Evolutionary conservation across 495 filamentous ascomycete genomes (phyloP).

Genomic region (Penicillium bovifimosum): DNA sequence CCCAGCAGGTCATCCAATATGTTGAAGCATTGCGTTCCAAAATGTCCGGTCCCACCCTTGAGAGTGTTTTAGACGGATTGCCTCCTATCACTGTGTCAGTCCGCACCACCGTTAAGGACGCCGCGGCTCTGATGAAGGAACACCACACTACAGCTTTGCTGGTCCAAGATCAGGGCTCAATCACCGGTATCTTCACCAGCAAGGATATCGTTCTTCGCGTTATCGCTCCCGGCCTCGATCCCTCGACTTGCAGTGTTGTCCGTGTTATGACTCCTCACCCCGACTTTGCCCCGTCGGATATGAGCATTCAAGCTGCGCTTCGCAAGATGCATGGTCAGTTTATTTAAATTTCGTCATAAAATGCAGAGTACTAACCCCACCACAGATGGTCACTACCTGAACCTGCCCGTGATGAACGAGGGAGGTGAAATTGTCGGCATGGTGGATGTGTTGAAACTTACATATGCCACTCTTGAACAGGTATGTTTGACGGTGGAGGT

Average conservation of each 20-base stretch:
- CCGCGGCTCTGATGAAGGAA: slow-evolving; percentile 92
- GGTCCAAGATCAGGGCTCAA: slow-evolving; percentile 93
- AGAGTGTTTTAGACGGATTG: slow-evolving; percentile 85
- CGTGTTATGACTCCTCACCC: slow-evolving; percentile 98
- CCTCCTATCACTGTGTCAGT: slow-evolving; percentile 94
- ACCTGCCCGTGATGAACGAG: slow-evolving; percentile 97
- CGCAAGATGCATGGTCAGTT: slow-evolving; percentile 96
- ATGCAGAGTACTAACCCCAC: slow-evolving; percentile 11
- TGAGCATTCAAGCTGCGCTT: slow-evolving; percentile 96
- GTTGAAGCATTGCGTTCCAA: slow-evolving; percentile 91
- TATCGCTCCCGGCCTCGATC: slow-evolving; percentile 93
- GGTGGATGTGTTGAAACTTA: slow-evolving; percentile 97
- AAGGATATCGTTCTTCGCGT: slow-evolving; percentile 98
- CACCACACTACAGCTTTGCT: slow-evolving; percentile 95
- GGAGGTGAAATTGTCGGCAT: slow-evolving; percentile 96
- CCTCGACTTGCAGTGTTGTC: slow-evolving; percentile 91
- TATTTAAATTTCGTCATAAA: neutral
- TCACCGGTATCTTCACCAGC: slow-evolving; percentile 98
- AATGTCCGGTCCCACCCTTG: slow-evolving; percentile 96
- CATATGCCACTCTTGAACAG: slow-evolving; percentile 96
- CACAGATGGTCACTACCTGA: slow-evolving; percentile 93
- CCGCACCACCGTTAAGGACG: slow-evolving; percentile 91
- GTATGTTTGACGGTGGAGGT: slow-evolving; percentile 43
- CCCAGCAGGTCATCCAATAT: slow-evolving; percentile 97
- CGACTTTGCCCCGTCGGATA: slow-evolving; percentile 96